These are phyloP conservation scores for Oryza meyeriana DNA, from an alignment of 176 grass and related monocot species.

Conservation along the genomic window DNA sequence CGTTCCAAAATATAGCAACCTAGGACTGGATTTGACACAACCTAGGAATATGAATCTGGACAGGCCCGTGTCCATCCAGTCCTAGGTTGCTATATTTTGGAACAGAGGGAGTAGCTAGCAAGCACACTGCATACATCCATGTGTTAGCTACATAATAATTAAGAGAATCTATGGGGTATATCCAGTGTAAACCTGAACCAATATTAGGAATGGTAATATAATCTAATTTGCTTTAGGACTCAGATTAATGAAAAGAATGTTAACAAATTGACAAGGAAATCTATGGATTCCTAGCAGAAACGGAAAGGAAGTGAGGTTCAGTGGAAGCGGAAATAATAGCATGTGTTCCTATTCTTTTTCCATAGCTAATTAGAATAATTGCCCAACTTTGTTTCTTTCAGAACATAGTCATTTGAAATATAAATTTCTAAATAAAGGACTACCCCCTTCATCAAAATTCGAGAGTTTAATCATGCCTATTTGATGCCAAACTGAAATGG, in stretches of 20 bases:
- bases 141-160: neutral
- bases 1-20: too few relatives aligned
- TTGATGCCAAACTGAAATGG: constrained; percentile 2
- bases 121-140: neutral
- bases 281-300: neutral
- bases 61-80: too few relatives aligned
- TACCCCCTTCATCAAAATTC: neutral
- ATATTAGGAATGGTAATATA: neutral
- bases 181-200: neutral
- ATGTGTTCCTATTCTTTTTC: neutral
- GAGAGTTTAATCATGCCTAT: neutral
- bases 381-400: neutral
- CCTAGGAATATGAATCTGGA: too few relatives aligned
- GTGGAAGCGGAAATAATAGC: neutral
- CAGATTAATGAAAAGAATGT: neutral
- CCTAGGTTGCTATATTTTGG: too few relatives aligned
- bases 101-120: neutral
- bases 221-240: neutral
- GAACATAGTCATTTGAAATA: neutral
- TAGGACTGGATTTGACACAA: too few relatives aligned
- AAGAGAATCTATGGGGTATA: neutral
- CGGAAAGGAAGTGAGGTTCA: neutral
- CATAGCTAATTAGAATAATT: neutral
- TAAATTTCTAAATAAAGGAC: neutral
- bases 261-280: neutral